Conservation (phyloP, 1,284 basidiomycete genomes). For the Malassezia restricta region DNA sequence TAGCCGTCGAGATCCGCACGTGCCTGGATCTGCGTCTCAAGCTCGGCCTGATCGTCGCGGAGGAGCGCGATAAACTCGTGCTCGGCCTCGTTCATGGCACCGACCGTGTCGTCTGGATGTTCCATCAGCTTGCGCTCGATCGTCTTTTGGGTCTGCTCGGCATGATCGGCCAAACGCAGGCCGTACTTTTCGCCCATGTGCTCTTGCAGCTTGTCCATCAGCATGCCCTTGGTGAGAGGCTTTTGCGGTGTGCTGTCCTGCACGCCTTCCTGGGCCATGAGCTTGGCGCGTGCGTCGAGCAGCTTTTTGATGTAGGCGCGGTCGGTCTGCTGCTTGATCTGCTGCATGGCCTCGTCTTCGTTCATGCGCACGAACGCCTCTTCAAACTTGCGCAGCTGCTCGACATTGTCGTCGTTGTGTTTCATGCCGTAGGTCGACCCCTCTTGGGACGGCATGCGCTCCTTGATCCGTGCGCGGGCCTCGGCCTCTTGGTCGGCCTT, state of each 20-base stretch:
- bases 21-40: conserved; percentile 6
- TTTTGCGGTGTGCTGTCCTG: conserved; percentile 9
- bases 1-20: conserved; percentile 11
- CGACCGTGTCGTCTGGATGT: conserved; percentile 22
- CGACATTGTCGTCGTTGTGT: conserved; percentile 1
- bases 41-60: not conserved
- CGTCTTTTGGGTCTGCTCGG: conserved; percentile 24
- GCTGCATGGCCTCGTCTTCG: conserved; percentile 10
- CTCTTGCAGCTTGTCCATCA: conserved; percentile 12
- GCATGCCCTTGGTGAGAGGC: conserved; percentile 20
- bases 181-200: conserved; percentile 11
- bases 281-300: conserved; percentile 8
- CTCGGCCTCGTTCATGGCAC: conserved; percentile 3
- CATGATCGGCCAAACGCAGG: conserved; percentile 4
- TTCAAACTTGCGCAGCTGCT: not conserved
- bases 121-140: conserved; percentile 21
- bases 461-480: conserved; percentile 7
- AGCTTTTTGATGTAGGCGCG: not conserved
- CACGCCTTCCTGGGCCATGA: conserved; percentile 17
- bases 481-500: conserved; percentile 9
- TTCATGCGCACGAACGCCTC: conserved; percentile 2
- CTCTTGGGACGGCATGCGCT: not conserved
- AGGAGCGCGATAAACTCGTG: not conserved
- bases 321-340: conserved; percentile 1
- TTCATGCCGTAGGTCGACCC: not conserved